phyloP scores from a whole-genome alignment of 2,329 filamentous ascomycete species.

The Grosmannia serpens region DNA sequence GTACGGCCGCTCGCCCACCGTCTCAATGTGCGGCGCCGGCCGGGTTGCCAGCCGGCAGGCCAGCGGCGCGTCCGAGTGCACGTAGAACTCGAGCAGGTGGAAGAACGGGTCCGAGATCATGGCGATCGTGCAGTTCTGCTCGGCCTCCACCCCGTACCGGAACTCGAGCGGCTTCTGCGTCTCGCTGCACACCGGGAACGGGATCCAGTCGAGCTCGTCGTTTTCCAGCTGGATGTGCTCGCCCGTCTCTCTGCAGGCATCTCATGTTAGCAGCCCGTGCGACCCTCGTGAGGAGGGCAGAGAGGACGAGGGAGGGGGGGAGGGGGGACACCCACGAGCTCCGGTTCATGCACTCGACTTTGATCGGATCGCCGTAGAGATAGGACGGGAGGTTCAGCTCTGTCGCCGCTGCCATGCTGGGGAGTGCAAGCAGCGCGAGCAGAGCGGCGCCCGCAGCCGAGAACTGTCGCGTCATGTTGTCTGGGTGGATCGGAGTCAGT shows the following conservation, averaged over 20 bases:
- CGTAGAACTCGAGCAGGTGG: conserved; percentile 91
- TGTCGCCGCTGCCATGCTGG: conserved; percentile 16
- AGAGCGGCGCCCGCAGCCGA: not conserved
- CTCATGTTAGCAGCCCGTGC: not conserved
- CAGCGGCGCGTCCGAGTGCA: conserved; percentile 89
- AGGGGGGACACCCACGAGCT: conserved; percentile 46
- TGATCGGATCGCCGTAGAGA: conserved; percentile 54
- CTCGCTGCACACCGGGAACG: conserved; percentile 85
- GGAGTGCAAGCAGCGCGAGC: not conserved
- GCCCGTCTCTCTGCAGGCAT: conserved; percentile 60
- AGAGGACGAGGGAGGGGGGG: not conserved
- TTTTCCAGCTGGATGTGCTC: conserved; percentile 75
- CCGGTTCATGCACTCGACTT: conserved; percentile 63
- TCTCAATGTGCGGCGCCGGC: conserved; percentile 46
- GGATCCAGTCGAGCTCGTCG: conserved; percentile 81
- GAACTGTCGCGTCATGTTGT: not conserved
- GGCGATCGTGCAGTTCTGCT: conserved; percentile 74
- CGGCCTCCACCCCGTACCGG: conserved; percentile 70
- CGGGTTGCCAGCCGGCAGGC: conserved; percentile 80
- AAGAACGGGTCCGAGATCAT: conserved; percentile 70
- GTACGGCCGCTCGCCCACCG: conserved; percentile 37
- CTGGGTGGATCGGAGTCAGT: not conserved
- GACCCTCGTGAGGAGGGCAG: not conserved
- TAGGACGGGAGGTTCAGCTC: conserved; percentile 45
- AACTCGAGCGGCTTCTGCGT: conserved; percentile 73